These are phyloP conservation scores for Amniculicola lignicola DNA, from an alignment of 495 filamentous ascomycete genomes.

Conservation along the genomic window DNA sequence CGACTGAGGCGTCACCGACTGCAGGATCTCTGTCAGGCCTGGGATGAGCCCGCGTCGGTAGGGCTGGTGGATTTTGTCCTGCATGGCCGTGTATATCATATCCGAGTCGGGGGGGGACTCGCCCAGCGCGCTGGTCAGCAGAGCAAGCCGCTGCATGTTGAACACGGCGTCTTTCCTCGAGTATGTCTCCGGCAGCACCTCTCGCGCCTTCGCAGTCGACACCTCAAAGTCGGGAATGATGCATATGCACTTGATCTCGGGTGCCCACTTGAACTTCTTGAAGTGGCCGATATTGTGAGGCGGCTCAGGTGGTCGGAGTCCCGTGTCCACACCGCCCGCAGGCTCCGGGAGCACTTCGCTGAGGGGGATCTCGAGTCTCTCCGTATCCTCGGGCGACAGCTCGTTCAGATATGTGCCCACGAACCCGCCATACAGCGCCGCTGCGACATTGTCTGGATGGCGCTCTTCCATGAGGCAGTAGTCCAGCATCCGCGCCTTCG, in stretches of 20 bases:
- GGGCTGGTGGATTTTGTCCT: slow-evolving; percentile 94
- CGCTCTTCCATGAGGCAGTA: slow-evolving; percentile 95
- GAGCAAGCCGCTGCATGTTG: slow-evolving; percentile 86
- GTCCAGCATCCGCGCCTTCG: slow-evolving; percentile 81
- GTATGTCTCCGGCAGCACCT: slow-evolving; percentile 74
- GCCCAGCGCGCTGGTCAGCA: slow-evolving; percentile 82
- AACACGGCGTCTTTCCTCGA: slow-evolving; percentile 79
- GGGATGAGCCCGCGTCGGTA: slow-evolving; percentile 88
- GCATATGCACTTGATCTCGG: slow-evolving; percentile 89
- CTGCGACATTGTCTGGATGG: slow-evolving; percentile 95
- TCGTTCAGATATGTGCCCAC: slow-evolving; percentile 93
- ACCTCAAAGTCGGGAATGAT: slow-evolving; percentile 95
- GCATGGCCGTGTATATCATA: slow-evolving; percentile 94
- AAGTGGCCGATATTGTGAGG: slow-evolving; percentile 88
- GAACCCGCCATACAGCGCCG: slow-evolving; percentile 93
- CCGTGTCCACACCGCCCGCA: slow-evolving; percentile 83
- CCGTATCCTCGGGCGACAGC: slow-evolving; percentile 77
- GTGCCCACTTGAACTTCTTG: slow-evolving; percentile 84
- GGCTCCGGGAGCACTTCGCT: slow-evolving; percentile 87
- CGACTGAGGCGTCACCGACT: slow-evolving; percentile 75
- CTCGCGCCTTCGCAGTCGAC: slow-evolving; percentile 79
- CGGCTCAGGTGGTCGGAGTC: slow-evolving; percentile 77
- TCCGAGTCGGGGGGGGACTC: slow-evolving; percentile 85
- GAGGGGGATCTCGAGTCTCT: slow-evolving; percentile 86
- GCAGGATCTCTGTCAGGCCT: slow-evolving; percentile 83